Evolutionary conservation across 306 rosid species (phyloP).

Genomic region (Acmispon strigosus): DNA sequence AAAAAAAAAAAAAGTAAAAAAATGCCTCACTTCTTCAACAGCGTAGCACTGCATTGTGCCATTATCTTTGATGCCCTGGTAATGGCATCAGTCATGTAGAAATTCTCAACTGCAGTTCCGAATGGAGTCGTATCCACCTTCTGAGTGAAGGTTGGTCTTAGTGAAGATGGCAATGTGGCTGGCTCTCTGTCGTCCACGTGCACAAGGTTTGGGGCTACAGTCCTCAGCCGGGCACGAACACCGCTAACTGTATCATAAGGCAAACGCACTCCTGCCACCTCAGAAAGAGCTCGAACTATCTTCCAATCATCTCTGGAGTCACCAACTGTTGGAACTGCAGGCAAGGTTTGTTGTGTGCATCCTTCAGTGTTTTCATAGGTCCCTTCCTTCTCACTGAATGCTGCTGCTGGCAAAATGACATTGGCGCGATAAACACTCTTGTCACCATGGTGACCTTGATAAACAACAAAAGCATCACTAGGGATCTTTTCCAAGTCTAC

Average conservation of each 20-base stretch:
- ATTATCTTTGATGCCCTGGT: slow-evolving; percentile 98
- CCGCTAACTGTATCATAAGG: slow-evolving; percentile 75
- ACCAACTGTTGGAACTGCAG: slow-evolving; percentile 96
- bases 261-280: slow-evolving; percentile 63
- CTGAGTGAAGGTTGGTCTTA: slow-evolving; percentile 50
- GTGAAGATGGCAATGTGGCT: slow-evolving; percentile 60
- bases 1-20: slow-evolving; percentile 17
- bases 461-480: slow-evolving; percentile 82
- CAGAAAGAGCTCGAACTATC: slow-evolving; percentile 85
- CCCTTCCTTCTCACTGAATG: slow-evolving; percentile 97
- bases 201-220: slow-evolving; percentile 86
- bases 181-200: slow-evolving; percentile 71
- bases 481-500: slow-evolving; percentile 61
- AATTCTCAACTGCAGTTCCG: slow-evolving; percentile 60
- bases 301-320: slow-evolving; percentile 99
- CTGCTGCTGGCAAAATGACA: slow-evolving; percentile 78
- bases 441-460: slow-evolving; percentile 99
- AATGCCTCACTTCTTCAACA: slow-evolving; percentile 65
- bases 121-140: slow-evolving; percentile 52
- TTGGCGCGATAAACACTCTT: slow-evolving; percentile 81
- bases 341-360: slow-evolving; percentile 79
- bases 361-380: slow-evolving; percentile 92
- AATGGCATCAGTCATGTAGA: slow-evolving; percentile 96
- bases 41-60: slow-evolving; percentile 94
- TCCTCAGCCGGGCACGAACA: slow-evolving; percentile 56